Conservation (phyloP, 148 eudicot genomes). For the Vaccinium darrowii region DNA sequence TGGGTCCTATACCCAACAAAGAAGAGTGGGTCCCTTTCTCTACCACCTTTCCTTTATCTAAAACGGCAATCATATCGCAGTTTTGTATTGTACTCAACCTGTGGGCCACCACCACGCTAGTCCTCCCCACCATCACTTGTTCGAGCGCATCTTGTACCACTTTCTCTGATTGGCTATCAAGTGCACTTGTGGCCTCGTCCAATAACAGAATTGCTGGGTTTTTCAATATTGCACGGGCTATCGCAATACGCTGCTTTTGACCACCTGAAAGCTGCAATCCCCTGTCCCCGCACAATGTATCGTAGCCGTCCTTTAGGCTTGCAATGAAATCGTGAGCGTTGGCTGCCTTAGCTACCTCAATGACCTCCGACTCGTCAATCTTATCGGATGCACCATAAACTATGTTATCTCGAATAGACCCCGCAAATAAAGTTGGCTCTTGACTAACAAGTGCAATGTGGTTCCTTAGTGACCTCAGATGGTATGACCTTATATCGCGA, state of each 20-base stretch:
- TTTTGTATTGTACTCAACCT: constrained; percentile 1
- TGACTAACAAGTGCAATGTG: constrained; percentile 8
- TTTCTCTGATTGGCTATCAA: neutral
- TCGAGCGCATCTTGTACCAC: neutral
- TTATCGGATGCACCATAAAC: neutral
- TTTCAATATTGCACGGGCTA: neutral
- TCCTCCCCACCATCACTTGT: neutral
- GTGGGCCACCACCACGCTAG: neutral
- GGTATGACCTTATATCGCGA: neutral
- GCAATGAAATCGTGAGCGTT: neutral
- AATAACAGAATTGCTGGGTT: neutral
- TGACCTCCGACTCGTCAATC: neutral
- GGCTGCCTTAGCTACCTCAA: neutral
- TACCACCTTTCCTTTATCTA: neutral
- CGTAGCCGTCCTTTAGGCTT: neutral
- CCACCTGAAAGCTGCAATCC: neutral
- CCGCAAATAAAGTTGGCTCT: neutral
- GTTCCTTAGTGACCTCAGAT: neutral
- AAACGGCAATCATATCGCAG: neutral
- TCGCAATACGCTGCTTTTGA: neutral
- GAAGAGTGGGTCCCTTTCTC: neutral
- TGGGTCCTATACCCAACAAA: neutral
- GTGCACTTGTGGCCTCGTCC: constrained; percentile 2
- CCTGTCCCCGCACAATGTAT: neutral
- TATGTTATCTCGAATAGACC: neutral